Evolutionary conservation across 2,329 filamentous ascomycete genomes (phyloP).

Genomic region (Xylaria hypoxylon): DNA sequence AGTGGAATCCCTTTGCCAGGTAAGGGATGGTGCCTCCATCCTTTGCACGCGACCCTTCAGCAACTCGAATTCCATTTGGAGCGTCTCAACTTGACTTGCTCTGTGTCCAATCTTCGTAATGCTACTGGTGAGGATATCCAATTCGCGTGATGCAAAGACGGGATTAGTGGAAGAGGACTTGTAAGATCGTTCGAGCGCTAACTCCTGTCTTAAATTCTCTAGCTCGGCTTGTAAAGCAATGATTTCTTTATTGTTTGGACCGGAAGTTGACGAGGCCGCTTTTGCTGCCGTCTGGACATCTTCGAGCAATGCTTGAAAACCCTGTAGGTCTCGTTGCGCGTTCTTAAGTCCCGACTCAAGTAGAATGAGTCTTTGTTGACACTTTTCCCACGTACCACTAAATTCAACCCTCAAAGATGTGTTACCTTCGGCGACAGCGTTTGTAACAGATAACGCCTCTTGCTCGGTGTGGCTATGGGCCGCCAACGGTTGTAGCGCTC

Average conservation of each 20-base stretch:
- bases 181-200: conserved; percentile 46
- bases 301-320: conserved; percentile 33
- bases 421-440: conserved; percentile 42
- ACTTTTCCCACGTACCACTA: conserved; percentile 13
- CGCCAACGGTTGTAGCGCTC: conserved; percentile 21
- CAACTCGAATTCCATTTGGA: conserved; percentile 58
- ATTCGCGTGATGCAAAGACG: conserved; percentile 49
- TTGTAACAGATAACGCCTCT: conserved; percentile 32
- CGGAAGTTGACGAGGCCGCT: conserved; percentile 43
- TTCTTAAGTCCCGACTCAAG: conserved; percentile 28
- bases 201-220: conserved; percentile 47
- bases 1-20: conserved; percentile 22
- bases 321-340: conserved; percentile 20
- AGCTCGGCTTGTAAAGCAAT: conserved; percentile 52
- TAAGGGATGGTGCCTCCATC: conserved; percentile 47
- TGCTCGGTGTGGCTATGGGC: conserved; percentile 31
- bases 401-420: conserved; percentile 42
- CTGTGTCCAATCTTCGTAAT: conserved; percentile 55
- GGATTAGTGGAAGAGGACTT: conserved; percentile 27
- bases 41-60: conserved; percentile 54
- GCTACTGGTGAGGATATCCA: conserved; percentile 56
- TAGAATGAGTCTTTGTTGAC: conserved; percentile 29
- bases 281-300: conserved; percentile 44
- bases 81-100: conserved; percentile 54
- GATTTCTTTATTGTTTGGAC: conserved; percentile 50